Base-by-base conservation (phyloP, 2,329 filamentous ascomycete genomes). In the Aspergillus alliaceus region DNA sequence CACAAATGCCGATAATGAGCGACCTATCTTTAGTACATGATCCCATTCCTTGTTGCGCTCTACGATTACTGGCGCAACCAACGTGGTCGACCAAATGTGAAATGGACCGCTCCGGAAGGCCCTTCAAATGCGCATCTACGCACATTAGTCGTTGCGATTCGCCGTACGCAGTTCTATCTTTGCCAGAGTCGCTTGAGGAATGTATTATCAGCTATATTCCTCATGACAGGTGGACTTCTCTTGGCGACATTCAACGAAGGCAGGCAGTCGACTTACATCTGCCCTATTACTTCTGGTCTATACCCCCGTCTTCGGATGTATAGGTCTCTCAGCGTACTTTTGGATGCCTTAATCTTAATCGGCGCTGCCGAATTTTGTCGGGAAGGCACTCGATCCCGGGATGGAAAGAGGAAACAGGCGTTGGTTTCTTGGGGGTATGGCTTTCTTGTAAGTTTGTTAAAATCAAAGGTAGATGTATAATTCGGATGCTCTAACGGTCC, bases 221-320 rank as follows among this genome's bases (percentile, higher is more conserved):
- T 81, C 4, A 69, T 72, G 29, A 42, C 75, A 7, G 75, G 77
- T 7, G 75, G 76, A 6, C 65, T 76, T 39, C 53, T 77, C 31
- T 69, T 72, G 6, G 63, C 73, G 14, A 67, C 68, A 1, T 68
- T 78, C 15, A 66, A 72, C 7, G 58, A 65, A 37, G 73, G 70
- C 44, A 75, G 71, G 15, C 64, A 68, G 39, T 81, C 80, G 15
- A 81, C 79, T 3, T 80, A 80, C 56, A 80, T 84, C 22, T 84
- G 82, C 62, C 75, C 80, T 2, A 66, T 75, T 11, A 64, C 70
- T 1, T 70, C 74, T 29, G 61, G 68, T 18, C 69, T 75, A 35
- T 64, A 66, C 29, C 60, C 66, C 51, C 63, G 66, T 9, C 64
- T 80, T 7, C 75, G 72, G 6, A 59, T 65, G 3, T 59, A 80